A percentile compares a stretch with the other conserved stretches of the same genome.
Evolutionary conservation across 805 yeast species (phyloP).

Genomic region (Maudiozyma bulderi): DNA sequence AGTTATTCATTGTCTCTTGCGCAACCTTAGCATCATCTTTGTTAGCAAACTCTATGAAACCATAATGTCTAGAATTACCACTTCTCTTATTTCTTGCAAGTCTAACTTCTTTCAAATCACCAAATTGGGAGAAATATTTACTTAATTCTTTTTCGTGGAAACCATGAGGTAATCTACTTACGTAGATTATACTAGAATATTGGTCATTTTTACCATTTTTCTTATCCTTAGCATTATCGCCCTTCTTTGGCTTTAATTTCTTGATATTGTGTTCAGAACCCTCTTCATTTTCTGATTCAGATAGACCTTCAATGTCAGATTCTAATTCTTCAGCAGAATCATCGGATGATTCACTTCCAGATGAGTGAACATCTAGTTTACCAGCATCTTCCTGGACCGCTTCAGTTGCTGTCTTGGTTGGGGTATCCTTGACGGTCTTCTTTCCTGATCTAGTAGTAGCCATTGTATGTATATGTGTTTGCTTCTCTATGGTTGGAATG

Average conservation of each 20-base stretch:
- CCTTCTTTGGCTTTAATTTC: conserved; percentile 21
- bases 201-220: conserved; percentile 16
- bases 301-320: conserved; percentile 25
- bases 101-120: conserved; percentile 67
- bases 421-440: neutral
- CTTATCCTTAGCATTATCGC: conserved; percentile 12
- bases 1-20: conserved; percentile 93
- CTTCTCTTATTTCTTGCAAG: conserved; percentile 83
- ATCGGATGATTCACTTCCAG: conserved; percentile 22
- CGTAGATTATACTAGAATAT: conserved; percentile 64
- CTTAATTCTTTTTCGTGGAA: conserved; percentile 72
- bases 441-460: conserved; percentile 5
- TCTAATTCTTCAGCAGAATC: conserved; percentile 23
- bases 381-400: conserved; percentile 14
- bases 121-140: conserved; percentile 84
- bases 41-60: conserved; percentile 73
- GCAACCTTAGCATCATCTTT: conserved; percentile 77
- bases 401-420: conserved; percentile 9
- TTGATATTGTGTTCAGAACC: conserved; percentile 21
- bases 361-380: conserved; percentile 15
- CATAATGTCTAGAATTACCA: conserved; percentile 87
- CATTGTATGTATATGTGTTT: conserved; percentile 4
- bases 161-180: conserved; percentile 89
- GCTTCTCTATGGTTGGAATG: neutral
- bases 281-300: conserved; percentile 26